phyloP scores from a whole-genome alignment of 805 yeast species.

The Teunomyces kruisii region DNA sequence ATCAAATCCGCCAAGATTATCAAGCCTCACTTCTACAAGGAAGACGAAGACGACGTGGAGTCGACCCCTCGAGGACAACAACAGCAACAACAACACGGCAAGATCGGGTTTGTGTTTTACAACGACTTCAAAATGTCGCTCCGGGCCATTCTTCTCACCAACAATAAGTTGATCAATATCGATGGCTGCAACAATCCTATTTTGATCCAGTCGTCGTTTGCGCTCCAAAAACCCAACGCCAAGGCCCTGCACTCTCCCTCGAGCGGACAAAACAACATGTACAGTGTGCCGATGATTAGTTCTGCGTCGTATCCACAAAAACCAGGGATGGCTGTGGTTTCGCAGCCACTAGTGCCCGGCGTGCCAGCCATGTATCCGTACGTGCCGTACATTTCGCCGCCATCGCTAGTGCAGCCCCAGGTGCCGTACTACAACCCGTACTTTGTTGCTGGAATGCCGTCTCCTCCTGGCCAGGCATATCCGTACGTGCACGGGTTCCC shows the following conservation, averaged over 20 bases:
- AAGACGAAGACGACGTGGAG: constrained; percentile 10
- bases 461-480: neutral
- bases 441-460: constrained; percentile 2
- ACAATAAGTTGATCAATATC: constrained; percentile 29
- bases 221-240: constrained; percentile 31
- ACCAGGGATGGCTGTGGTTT: neutral
- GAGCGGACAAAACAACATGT: neutral
- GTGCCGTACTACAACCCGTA: constrained; percentile 12
- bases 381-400: neutral
- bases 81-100: too few species aligned
- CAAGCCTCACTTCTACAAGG: constrained; percentile 39
- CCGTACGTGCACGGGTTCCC: neutral
- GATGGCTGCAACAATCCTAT: constrained; percentile 17
- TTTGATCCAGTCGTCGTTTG: constrained; percentile 39
- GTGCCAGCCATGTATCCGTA: neutral
- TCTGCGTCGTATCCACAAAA: neutral
- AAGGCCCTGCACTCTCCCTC: neutral
- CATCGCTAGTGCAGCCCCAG: neutral
- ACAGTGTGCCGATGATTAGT: neutral
- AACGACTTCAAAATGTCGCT: constrained; percentile 58
- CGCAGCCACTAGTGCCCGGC: neutral
- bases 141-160: constrained; percentile 55
- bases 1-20: constrained; percentile 43
- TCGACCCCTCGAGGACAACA: constrained; percentile 1
- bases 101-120: constrained; percentile 64